A percentile compares a stretch with the other conserved stretches of the same genome.
phyloP scores from a whole-genome alignment of 73 alveolate genomes.

The Stentor coeruleus region DNA sequence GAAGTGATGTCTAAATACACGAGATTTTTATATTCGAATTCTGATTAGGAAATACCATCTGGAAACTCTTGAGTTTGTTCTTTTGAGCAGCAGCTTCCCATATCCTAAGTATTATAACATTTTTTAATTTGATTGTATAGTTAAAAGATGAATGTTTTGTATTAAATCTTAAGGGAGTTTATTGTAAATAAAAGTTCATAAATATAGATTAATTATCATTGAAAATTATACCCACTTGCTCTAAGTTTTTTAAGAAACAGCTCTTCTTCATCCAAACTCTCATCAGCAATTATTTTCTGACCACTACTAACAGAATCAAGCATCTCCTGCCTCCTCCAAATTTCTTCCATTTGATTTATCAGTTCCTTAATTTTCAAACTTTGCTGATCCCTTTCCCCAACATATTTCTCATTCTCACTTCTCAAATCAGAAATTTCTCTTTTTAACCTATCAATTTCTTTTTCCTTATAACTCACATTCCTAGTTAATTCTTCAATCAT shows the following conservation, averaged over 20 bases:
- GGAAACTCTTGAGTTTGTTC: neutral
- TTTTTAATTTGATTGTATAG: too few relatives aligned
- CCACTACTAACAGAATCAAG: neutral
- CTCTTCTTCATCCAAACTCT: conserved; percentile 8
- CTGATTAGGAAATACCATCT: too few relatives aligned
- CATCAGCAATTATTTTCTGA: neutral
- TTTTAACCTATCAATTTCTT: neutral
- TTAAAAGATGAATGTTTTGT: too few relatives aligned
- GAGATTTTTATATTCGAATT: neutral
- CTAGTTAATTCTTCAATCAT: conserved; percentile 7
- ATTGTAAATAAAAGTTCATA: too few relatives aligned
- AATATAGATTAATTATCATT: too few relatives aligned
- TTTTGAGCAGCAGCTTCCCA: neutral
- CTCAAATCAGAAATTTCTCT: conserved; percentile 10
- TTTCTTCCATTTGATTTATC: neutral
- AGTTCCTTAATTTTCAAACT: neutral
- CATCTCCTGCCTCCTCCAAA: conserved; percentile 4
- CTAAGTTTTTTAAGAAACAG: neutral
- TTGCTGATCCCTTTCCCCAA: neutral
- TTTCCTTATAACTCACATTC: neutral
- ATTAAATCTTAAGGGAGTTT: too few relatives aligned
- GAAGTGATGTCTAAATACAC: neutral
- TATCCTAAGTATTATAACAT: too few relatives aligned
- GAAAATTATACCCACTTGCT: too few relatives aligned
- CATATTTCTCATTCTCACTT: neutral